Base-by-base conservation (phyloP, 306 rosid genomes). In the Lathyrus aphaca region DNA sequence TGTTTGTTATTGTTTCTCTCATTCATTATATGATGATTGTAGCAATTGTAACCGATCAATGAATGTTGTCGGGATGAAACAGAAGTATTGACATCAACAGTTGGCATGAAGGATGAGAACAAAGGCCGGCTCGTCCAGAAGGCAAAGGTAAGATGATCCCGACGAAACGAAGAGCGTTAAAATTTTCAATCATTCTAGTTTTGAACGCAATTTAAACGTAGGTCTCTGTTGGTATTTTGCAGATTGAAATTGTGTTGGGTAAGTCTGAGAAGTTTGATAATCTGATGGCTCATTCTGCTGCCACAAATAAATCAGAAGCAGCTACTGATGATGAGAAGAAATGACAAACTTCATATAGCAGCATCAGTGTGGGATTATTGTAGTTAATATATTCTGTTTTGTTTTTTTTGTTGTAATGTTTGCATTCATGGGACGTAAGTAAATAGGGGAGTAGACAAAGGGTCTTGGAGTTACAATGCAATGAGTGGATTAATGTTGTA, bases 181-280 rank as follows among this genome's bases (percentile, higher is more conserved):
- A 51, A 21, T 4, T 25, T 23, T 55, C 32, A 21, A 10, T 53
- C 4, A 10, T 21, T 19, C 58, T 54, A 18, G 8, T 55, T 25
- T 25, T 19, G 14, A 27, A 27, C 39, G 30, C 12, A 11, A 10
- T 27, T 19, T 29, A 21, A 14, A 30, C 5, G 7, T 4, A 19
- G 9, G 5, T 1, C 55, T 73, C 32, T 18, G 17, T 55, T 48
- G 27, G 62, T 6, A 6, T 48, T 63, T 35, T 65, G 40, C 32
- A 94, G 98, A 94, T 94, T 77, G 98, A 94, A 75, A 94, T 94
- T 77, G 88, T 88, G 82, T 87, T 94, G 81, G 96, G 85, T 44
- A 94, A 90, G 85, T 90, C 97, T 15, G 97, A 90, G 66, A 90
- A 88, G 76, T 94, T 90, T 71, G 97, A 94, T 72, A 53, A 80